phyloP scores from a whole-genome alignment of 305 asterid species.

The Solanum chacoense region DNA sequence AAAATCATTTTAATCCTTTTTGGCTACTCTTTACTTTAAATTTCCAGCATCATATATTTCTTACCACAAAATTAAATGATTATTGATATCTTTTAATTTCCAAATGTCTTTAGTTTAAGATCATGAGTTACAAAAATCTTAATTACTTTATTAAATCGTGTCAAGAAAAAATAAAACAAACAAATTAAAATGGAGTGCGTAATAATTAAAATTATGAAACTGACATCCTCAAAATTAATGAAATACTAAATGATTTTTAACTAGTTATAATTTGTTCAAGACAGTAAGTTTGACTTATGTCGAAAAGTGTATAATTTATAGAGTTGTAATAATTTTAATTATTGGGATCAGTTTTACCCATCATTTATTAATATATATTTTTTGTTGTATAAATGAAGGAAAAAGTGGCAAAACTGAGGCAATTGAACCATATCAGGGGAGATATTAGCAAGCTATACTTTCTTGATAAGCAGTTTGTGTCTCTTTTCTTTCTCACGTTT shows the following conservation, averaged over 20 bases:
- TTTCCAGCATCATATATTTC: background rate
- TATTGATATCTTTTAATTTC: background rate
- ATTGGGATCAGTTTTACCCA: background rate
- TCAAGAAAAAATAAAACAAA: background rate
- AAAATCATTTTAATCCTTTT: background rate
- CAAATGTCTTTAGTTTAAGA: background rate
- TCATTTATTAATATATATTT: background rate
- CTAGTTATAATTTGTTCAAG: background rate
- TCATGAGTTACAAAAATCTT: background rate
- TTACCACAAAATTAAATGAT: background rate
- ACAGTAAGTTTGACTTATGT: background rate
- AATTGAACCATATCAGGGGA: conserved; percentile 31
- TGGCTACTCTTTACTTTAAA: background rate
- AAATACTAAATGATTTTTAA: background rate
- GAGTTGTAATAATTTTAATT: background rate
- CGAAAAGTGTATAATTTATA: background rate
- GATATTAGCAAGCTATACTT: conserved; percentile 31
- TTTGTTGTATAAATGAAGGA: conserved; percentile 21
- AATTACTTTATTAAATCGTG: background rate
- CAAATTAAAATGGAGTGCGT: background rate
- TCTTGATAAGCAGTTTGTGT: conserved; percentile 40
- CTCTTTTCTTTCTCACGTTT: conserved; percentile 8
- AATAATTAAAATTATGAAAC: background rate
- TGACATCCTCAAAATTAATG: background rate
- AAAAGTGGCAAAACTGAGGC: conserved; percentile 37